Evolutionary conservation across 2,329 filamentous ascomycete genomes (phyloP).

Genomic region (Tolypocladium pustulatum): DNA sequence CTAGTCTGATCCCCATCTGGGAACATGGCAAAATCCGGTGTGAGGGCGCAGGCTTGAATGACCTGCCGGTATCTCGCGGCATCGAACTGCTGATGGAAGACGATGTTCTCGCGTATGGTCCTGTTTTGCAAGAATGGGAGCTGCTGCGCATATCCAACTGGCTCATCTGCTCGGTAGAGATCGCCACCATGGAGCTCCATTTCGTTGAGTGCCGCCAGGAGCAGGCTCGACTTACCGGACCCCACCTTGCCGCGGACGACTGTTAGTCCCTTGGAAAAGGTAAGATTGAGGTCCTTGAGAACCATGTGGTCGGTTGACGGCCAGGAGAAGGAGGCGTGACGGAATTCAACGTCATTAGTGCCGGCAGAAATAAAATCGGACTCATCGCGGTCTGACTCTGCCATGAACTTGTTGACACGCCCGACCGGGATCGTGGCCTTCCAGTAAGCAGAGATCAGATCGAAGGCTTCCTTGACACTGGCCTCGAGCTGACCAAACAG

Average conservation of each 20-base stretch:
- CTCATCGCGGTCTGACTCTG: slow-evolving; percentile 65
- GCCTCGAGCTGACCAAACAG: slow-evolving; percentile 67
- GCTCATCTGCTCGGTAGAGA: slow-evolving; percentile 34
- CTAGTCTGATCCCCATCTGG: slow-evolving; percentile 46
- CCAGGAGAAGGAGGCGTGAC: slow-evolving; percentile 67
- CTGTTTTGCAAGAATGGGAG: slow-evolving; percentile 57
- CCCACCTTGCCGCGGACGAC: slow-evolving; percentile 50
- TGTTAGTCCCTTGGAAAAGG: slow-evolving; percentile 39
- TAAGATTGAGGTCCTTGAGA: slow-evolving; percentile 33
- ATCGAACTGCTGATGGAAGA: slow-evolving; percentile 50
- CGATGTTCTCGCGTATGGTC: slow-evolving; percentile 53
- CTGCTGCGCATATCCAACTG: slow-evolving; percentile 47
- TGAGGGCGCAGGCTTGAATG: slow-evolving; percentile 49
- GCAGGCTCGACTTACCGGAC: slow-evolving; percentile 49
- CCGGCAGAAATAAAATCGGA: slow-evolving; percentile 23
- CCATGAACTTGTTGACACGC: slow-evolving; percentile 79
- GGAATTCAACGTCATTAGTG: slow-evolving; percentile 38
- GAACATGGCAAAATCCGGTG: slow-evolving; percentile 45
- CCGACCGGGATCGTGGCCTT: slow-evolving; percentile 76
- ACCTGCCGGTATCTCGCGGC: slow-evolving; percentile 45
- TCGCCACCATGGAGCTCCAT: slow-evolving; percentile 53
- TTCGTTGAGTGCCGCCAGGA: slow-evolving; percentile 49
- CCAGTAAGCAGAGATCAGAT: slow-evolving; percentile 63
- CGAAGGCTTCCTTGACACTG: slow-evolving; percentile 64
- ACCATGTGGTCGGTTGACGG: slow-evolving; percentile 52